These are phyloP conservation scores for Leccinum boreale DNA, from an alignment of 768 basidiomycete genomes.

Conservation along the genomic window DNA sequence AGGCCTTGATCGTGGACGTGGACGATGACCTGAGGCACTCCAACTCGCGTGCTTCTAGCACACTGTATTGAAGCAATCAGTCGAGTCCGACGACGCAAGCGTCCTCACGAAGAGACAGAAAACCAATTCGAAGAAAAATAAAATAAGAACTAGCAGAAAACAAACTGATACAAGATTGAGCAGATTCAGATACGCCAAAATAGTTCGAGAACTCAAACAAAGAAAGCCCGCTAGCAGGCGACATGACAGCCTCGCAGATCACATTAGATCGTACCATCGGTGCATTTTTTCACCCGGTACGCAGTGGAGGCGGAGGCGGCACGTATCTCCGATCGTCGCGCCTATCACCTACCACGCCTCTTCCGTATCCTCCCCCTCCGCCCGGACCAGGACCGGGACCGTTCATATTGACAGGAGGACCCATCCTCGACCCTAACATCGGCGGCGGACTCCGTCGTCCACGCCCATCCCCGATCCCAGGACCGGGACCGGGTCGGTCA, in stretches of 20 bases:
- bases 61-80: no score
- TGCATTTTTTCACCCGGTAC: constrained; percentile 4
- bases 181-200: no score
- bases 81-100: no score
- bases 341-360: constrained; percentile 19
- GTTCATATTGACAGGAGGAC: neutral
- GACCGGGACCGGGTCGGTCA: constrained; percentile 22
- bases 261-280: neutral
- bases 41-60: no score
- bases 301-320: constrained; percentile 26
- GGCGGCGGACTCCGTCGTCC: constrained; percentile 28
- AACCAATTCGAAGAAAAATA: no score
- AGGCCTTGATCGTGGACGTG: no score
- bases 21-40: no score
- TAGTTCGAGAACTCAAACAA: no score
- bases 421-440: constrained; percentile 19
- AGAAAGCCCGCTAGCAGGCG: no score
- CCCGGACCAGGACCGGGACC: constrained; percentile 1
- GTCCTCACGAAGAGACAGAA: no score
- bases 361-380: constrained; percentile 14
- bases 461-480: constrained; percentile 6
- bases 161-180: no score
- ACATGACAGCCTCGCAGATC: neutral
- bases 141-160: no score
- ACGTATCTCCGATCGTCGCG: constrained; percentile 38